phyloP scores from a whole-genome alignment of 306 rosid species.

The Calophaca sinica region DNA sequence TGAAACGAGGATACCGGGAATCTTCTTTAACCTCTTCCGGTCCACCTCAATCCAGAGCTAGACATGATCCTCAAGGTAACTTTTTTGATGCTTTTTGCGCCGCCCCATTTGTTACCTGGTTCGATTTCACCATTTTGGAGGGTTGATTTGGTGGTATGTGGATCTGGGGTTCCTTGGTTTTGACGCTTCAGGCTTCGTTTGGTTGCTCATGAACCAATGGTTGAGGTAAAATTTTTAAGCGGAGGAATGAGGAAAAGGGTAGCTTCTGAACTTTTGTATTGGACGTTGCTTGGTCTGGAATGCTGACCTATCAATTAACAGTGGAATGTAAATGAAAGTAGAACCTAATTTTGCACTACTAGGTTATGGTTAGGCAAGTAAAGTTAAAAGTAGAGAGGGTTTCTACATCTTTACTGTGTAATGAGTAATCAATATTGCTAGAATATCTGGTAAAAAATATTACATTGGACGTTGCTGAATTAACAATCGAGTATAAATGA shows the following conservation, averaged over 20 bases:
- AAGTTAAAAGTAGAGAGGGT: too few species aligned
- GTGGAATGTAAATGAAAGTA: not conserved
- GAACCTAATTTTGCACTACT: not conserved
- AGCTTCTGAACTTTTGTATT: constrained; percentile 22
- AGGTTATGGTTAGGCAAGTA: too few species aligned
- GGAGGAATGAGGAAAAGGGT: not conserved
- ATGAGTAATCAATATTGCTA: not conserved
- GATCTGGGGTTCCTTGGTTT: constrained; percentile 53
- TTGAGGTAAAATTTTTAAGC: constrained; percentile 12
- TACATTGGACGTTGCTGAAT: not conserved
- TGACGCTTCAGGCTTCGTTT: constrained; percentile 37
- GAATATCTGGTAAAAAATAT: constrained; percentile 1
- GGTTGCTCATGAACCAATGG: constrained; percentile 39
- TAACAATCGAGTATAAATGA: not conserved
- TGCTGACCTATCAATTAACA: not conserved
- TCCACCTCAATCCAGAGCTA: constrained; percentile 86
- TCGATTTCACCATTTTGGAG: constrained; percentile 36
- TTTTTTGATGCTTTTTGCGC: constrained; percentile 39
- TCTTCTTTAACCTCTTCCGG: constrained; percentile 75
- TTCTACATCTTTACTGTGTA: too few species aligned
- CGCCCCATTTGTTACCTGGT: constrained; percentile 26
- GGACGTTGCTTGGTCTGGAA: not conserved
- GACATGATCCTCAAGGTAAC: constrained; percentile 79
- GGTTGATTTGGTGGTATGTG: constrained; percentile 33
- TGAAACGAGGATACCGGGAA: constrained; percentile 89